These are phyloP conservation scores for Fusarium equiseti DNA, from an alignment of 2,329 filamentous ascomycete genomes.

Conservation along the genomic window DNA sequence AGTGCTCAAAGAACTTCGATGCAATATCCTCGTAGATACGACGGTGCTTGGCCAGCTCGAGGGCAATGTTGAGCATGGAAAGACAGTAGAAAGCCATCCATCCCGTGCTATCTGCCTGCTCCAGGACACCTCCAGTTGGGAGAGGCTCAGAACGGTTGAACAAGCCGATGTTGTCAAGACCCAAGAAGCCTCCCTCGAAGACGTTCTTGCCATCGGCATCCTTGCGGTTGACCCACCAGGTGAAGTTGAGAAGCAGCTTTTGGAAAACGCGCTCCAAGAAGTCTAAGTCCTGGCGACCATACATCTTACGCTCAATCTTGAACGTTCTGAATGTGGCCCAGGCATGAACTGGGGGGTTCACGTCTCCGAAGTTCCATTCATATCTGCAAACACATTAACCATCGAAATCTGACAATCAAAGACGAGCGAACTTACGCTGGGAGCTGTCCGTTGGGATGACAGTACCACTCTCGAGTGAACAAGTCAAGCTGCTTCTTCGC, in stretches of 20 bases:
- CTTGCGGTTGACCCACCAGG: slow-evolving; percentile 99
- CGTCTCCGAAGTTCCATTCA: slow-evolving; percentile 98
- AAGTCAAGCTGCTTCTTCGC: slow-evolving; percentile 98
- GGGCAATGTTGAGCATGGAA: slow-evolving; percentile 95
- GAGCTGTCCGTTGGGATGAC: slow-evolving; percentile 95
- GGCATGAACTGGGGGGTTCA: slow-evolving; percentile 95
- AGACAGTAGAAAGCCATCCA: slow-evolving; percentile 99
- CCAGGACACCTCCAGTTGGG: slow-evolving; percentile 90
- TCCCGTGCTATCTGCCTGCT: slow-evolving; percentile 96
- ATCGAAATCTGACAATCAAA: not conserved
- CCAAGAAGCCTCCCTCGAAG: slow-evolving; percentile 95
- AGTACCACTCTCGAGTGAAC: slow-evolving; percentile 98
- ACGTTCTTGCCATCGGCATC: slow-evolving; percentile 95
- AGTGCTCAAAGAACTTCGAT: slow-evolving; percentile 98
- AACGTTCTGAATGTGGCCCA: slow-evolving; percentile 97
- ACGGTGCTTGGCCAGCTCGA: slow-evolving; percentile 94
- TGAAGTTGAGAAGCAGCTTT: slow-evolving; percentile 95
- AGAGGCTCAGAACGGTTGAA: slow-evolving; percentile 97
- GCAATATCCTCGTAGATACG: slow-evolving; percentile 97
- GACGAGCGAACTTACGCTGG: slow-evolving; percentile 73
- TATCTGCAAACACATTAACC: slow-evolving; percentile 58
- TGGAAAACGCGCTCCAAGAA: slow-evolving; percentile 97
- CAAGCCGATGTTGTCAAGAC: slow-evolving; percentile 95
- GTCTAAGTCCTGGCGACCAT: slow-evolving; percentile 92
- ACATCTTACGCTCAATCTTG: slow-evolving; percentile 98